Conservation (phyloP, 73 alveolate genomes). For the Tetrahymena malaccensis region DNA sequence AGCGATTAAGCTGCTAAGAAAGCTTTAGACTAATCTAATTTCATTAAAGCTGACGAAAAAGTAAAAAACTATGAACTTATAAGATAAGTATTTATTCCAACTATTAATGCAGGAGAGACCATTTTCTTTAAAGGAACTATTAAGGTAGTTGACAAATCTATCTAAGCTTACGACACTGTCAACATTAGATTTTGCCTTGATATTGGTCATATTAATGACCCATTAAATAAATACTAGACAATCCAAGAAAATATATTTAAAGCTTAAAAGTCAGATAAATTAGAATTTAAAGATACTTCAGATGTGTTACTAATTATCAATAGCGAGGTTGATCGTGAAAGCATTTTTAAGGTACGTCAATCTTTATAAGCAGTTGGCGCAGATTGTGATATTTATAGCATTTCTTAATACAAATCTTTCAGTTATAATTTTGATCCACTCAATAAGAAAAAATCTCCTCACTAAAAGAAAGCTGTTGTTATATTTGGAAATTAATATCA, state of each 20-base stretch:
- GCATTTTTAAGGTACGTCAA: neutral
- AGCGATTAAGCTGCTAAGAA: neutral
- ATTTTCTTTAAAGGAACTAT: neutral
- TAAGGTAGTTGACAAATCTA: neutral
- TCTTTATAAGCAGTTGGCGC: neutral
- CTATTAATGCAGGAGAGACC: neutral
- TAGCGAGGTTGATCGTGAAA: neutral
- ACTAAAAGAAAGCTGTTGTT: neutral
- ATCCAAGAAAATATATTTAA: neutral
- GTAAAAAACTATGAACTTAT: neutral
- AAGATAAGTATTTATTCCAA: neutral
- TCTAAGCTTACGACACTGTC: neutral
- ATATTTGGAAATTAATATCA: neutral
- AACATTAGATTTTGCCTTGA: neutral
- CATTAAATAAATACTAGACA: neutral
- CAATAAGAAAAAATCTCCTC: neutral
- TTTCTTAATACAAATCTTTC: neutral
- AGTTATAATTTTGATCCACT: neutral
- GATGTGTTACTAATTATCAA: neutral
- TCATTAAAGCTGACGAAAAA: neutral
- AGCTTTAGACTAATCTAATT: neutral
- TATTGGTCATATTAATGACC: neutral
- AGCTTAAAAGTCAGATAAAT: neutral
- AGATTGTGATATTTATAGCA: neutral
- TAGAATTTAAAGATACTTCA: neutral